Evolutionary conservation across 345 rosid species (phyloP), one percentile per base, ranked within the genome.

Genomic region (Syzygium aqueum): DNA sequence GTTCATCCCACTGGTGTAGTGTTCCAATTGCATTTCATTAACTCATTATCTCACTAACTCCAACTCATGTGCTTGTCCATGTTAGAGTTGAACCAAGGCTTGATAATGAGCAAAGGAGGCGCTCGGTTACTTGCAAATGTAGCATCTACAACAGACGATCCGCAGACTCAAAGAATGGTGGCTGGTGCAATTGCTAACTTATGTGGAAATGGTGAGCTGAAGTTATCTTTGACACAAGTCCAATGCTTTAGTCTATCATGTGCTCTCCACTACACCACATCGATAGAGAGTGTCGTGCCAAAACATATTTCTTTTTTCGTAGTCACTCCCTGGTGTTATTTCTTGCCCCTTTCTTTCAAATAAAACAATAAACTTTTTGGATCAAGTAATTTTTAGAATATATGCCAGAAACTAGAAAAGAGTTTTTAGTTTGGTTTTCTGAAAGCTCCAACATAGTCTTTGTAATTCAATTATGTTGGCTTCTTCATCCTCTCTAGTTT

Each of bases 171-270:
- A 51, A 93, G 98, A 91, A 97, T 97, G 99, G 97, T 96, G 87
- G 98, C 98, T 63, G 99, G 99, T 89, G 98, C 97, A 83, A 94
- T 96, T 73, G 98, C 98, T 84, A 97, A 95, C 90, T 90, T 97
- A 88, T 97, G 98, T 27, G 98, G 98, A 87, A 97, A 97, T 88
- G 99, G 99, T 97, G 88, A 89, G 95, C 86, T 57, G 59, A 61
- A 89, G 57, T 28, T 84, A 51, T 23, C 21, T 19, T 50, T 83
- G 30, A 17, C 46, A 28, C 19, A 49, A 73, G 49, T 1, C 25
- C 49, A 9, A 37, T 73, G 49, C 49, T 73, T 9, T 73, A 73
- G 25, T 73, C 49, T 73, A n/a, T 52, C 49, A 52, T 28, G 61
- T 1, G 49, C 37, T 73, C 82, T 11, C 27, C 37, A 73, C 27